Evolutionary conservation across 2,329 filamentous ascomycete genomes (phyloP).

Genomic region (Geoglossum cookeanum): DNA sequence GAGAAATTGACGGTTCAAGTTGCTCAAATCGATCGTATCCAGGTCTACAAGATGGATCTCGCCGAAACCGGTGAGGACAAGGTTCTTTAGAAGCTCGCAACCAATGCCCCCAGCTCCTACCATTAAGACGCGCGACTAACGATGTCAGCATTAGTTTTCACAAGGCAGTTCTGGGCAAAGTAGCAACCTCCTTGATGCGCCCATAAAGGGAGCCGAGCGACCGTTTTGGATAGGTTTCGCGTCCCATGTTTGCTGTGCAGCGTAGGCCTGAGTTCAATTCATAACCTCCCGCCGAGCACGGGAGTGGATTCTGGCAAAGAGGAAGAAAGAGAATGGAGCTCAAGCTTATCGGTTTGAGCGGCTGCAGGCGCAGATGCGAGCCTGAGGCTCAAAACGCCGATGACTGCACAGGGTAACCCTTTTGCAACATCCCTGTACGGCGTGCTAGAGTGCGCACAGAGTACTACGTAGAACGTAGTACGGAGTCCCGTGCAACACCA

Average conservation of each 20-base stretch:
- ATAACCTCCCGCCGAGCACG: not conserved
- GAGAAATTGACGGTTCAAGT: constrained; percentile 92
- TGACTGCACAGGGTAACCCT: not conserved
- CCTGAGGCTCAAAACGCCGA: not conserved
- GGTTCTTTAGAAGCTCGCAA: constrained; percentile 92
- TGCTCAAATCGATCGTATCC: constrained; percentile 94
- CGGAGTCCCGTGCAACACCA: too few relatives aligned
- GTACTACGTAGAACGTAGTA: too few relatives aligned
- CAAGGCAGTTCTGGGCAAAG: constrained; percentile 3
- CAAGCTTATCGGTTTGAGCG: not conserved
- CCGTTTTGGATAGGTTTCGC: constrained; percentile 33
- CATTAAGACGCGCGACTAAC: constrained; percentile 69
- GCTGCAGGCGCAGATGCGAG: not conserved
- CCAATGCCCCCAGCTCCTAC: constrained; percentile 95
- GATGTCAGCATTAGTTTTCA: constrained; percentile 2
- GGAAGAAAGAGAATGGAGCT: constrained; percentile 7
- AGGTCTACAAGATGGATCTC: constrained; percentile 91
- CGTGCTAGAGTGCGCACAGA: too few relatives aligned
- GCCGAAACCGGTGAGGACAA: constrained; percentile 78
- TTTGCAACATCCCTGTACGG: too few relatives aligned
- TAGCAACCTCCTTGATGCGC: constrained; percentile 46
- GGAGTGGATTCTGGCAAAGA: not conserved
- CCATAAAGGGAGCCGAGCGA: constrained; percentile 50
- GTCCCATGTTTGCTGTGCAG: constrained; percentile 20
- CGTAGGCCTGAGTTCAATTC: not conserved